A percentile compares a stretch with the other conserved stretches of the same genome.
These are phyloP conservation scores for Yamadazyma sp. DNA, from an alignment of 1,139 yeast species.

Conservation along the genomic window DNA sequence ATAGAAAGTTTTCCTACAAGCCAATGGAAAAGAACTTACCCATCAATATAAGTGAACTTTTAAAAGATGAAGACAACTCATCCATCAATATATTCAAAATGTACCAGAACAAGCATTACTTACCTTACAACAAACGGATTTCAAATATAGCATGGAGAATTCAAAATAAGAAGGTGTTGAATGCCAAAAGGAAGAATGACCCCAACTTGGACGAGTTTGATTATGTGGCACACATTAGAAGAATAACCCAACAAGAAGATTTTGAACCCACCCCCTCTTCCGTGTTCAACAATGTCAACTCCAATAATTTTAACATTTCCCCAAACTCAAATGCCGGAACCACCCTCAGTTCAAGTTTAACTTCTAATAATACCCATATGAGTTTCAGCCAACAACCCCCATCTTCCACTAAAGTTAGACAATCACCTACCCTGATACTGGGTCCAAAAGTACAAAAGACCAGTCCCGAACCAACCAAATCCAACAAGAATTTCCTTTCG, in stretches of 20 bases:
- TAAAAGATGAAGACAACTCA: slow-evolving; percentile 26
- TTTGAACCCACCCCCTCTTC: slow-evolving; percentile 11
- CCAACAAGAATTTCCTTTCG: slow-evolving; percentile 30
- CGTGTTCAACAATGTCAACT: slow-evolving; percentile 1
- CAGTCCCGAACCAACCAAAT: slow-evolving; percentile 7
- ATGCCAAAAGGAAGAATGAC: slow-evolving; percentile 12
- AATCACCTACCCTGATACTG: not conserved
- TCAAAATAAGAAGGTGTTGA: slow-evolving; percentile 35
- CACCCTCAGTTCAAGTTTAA: slow-evolving; percentile 1
- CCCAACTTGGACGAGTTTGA: slow-evolving; percentile 45
- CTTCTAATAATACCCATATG: slow-evolving; percentile 4
- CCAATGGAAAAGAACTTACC: slow-evolving; percentile 15
- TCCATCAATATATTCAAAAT: slow-evolving; percentile 38
- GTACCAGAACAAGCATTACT: slow-evolving; percentile 43
- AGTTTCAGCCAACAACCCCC: slow-evolving; percentile 1
- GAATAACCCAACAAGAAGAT: slow-evolving; percentile 43
- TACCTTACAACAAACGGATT: slow-evolving; percentile 46
- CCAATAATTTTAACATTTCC: slow-evolving; percentile 1
- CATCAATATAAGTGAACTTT: slow-evolving; percentile 12
- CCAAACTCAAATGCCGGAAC: slow-evolving; percentile 1
- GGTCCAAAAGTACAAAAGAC: not conserved
- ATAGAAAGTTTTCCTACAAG: slow-evolving; percentile 16
- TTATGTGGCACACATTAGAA: slow-evolving; percentile 47
- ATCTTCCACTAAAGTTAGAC: not conserved
- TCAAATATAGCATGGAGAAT: slow-evolving; percentile 50